Conservation (phyloP, 257 asterid species). For the Solanum habrochaites region DNA sequence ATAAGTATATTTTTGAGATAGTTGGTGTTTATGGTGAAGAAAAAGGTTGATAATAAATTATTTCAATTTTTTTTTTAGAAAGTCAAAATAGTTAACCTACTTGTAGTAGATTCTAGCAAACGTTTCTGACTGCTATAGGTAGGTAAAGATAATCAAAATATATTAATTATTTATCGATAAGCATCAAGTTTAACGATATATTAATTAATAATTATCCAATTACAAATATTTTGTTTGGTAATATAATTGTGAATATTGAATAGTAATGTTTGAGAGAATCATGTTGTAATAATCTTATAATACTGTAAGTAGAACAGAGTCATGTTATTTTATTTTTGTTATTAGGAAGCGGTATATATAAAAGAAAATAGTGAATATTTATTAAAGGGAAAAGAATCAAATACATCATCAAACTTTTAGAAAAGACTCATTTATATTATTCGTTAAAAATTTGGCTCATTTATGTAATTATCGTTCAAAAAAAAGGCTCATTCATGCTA, state of each 20-base stretch:
- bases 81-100: not conserved
- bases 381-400: too few relatives aligned
- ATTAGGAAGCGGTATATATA: too few relatives aligned
- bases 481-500: too few relatives aligned
- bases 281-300: not conserved
- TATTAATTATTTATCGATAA: not conserved
- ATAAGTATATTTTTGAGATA: too few relatives aligned
- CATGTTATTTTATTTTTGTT: too few relatives aligned
- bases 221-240: not conserved
- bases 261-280: not conserved
- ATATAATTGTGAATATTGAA: not conserved
- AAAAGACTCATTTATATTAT: too few relatives aligned
- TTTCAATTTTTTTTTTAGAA: not conserved
- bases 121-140: not conserved
- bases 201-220: too few relatives aligned
- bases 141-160: not conserved
- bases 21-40: not conserved
- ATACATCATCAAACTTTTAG: fast-evolving
- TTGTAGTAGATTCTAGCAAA: not conserved
- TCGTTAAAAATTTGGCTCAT: too few relatives aligned
- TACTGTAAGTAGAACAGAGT: too few relatives aligned
- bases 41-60: not conserved
- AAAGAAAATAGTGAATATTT: too few relatives aligned
- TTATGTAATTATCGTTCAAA: too few relatives aligned
- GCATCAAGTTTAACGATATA: too few relatives aligned